Evolutionary conservation across 129 eudicot genomes (phyloP), one percentile per base, ranked within the genome.

Genomic region (Scalesia atractyloides): DNA sequence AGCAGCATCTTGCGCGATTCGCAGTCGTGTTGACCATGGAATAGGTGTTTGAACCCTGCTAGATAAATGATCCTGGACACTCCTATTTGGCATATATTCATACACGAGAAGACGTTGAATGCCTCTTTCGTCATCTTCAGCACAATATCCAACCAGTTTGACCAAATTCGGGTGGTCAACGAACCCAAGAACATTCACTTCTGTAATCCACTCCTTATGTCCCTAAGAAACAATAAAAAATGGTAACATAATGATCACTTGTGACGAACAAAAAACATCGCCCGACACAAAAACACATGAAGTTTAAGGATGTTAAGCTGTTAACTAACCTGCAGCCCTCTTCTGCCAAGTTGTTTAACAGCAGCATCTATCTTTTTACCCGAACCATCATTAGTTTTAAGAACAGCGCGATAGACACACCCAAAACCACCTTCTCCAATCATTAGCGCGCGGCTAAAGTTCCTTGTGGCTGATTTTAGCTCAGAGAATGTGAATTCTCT

Each of bases 341-440:
- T 84, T 81, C 71, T 82, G 80, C 96, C 86, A 43, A 89, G 90
- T 63, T 89, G 96, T 76, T 89, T 89, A n/a, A 86, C 88, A 15
- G 96, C 96, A 69, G 73, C 74, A 50, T 89, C 88, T 24, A 80
- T 84, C 71, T 68, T 83, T 61, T 81, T 85, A 53, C 58, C 69
- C 4, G 86, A 69, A 52, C 69, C 80, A 20, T 81, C 86, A 5
- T 48, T 66, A 41, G 70, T 82, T 68, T 47, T 8, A 13, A 86
- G 33, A 36, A 76, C 79, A 18, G 92, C 90, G 20, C 86, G 83
- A 66, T 86, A 89, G 30, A 89, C 96, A n/a, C 85, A 82, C 46
- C 96, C 96, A 79, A 89, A 89, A 11, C 96, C 96, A 41, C 96
- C 96, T 84, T 89, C 96, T 26, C 96, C 96, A 33, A 89, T 75